Evolutionary conservation across 1,284 basidiomycete genomes (phyloP).

Genomic region (Boletellus deceptivus): DNA sequence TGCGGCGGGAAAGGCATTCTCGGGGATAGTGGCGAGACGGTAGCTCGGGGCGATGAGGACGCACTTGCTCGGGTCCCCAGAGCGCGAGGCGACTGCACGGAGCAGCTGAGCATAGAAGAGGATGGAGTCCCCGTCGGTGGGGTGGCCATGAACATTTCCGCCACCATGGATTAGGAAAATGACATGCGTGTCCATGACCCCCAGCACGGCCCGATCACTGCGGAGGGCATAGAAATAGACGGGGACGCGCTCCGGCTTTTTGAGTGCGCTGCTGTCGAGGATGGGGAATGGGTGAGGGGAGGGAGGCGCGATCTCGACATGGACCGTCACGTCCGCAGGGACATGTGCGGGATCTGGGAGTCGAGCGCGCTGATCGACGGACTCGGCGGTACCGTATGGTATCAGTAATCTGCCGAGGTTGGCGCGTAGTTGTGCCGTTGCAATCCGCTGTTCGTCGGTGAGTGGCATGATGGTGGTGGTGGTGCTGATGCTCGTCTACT

Average conservation of each 20-base stretch:
- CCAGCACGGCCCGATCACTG: neutral
- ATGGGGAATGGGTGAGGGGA: constrained; percentile 1
- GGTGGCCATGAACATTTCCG: constrained; percentile 13
- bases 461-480: constrained; percentile 11
- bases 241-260: constrained; percentile 11
- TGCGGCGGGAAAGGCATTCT: constrained; percentile 4
- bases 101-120: constrained; percentile 9
- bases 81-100: neutral
- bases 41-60: constrained; percentile 12
- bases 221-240: constrained; percentile 16
- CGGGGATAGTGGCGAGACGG: constrained; percentile 6
- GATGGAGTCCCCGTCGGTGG: neutral
- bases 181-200: constrained; percentile 7
- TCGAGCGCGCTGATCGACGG: constrained; percentile 7
- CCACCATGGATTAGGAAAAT: constrained; percentile 18
- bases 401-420: neutral
- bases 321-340: constrained; percentile 8
- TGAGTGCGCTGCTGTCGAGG: constrained; percentile 5
- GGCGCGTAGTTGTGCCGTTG: neutral
- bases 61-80: neutral
- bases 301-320: constrained; percentile 9
- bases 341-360: neutral
- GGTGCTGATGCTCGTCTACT: neutral
- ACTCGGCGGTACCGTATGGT: constrained; percentile 3
- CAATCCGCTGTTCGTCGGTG: constrained; percentile 9